Conservation (phyloP, 108 stramenopile species). For the Phaeodactylum tricornutum region DNA sequence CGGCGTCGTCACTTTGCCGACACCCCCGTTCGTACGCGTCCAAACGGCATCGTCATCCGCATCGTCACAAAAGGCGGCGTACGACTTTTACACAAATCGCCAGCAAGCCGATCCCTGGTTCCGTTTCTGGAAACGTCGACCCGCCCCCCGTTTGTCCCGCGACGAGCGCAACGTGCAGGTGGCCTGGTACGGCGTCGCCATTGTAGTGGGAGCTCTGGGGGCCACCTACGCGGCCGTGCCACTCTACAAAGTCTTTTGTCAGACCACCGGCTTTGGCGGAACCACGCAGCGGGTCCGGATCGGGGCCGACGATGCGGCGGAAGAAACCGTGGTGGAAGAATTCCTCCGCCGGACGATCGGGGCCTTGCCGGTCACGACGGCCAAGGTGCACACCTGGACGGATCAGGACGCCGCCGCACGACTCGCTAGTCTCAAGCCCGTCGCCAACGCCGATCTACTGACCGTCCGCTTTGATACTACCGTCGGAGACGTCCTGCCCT, state of each 20-base stretch:
- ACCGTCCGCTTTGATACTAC: conserved; percentile 92
- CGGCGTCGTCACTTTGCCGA: no score
- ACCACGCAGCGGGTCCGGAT: conserved; percentile 86
- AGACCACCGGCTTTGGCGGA: conserved; percentile 97
- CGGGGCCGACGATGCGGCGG: conserved; percentile 4
- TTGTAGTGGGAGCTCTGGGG: conserved; percentile 69
- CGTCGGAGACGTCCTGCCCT: conserved; percentile 89
- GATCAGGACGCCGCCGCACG: conserved; percentile 81
- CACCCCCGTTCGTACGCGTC: no score
- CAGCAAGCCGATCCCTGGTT: no score
- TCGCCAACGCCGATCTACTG: conserved; percentile 78
- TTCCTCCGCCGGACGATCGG: conserved; percentile 12
- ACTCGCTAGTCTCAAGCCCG: conserved; percentile 72
- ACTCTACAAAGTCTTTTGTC: conserved; percentile 98
- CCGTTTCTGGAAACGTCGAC: no score
- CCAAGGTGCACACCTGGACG: conserved; percentile 69
- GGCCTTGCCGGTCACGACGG: conserved; percentile 6
- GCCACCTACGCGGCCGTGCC: conserved; percentile 97
- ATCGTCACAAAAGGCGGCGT: no score
- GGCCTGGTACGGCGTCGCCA: conserved; percentile 71
- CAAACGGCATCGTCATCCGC: no score
- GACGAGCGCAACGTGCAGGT: conserved; percentile 56
- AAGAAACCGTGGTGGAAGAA: conserved; percentile 10
- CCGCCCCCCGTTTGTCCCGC: no score
- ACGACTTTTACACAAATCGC: no score